Percentiles rank a stretch among this genome's conserved stretches.
phyloP scores from a whole-genome alignment of 495 filamentous ascomycete genomes.

The Achaetomiella virescens region DNA sequence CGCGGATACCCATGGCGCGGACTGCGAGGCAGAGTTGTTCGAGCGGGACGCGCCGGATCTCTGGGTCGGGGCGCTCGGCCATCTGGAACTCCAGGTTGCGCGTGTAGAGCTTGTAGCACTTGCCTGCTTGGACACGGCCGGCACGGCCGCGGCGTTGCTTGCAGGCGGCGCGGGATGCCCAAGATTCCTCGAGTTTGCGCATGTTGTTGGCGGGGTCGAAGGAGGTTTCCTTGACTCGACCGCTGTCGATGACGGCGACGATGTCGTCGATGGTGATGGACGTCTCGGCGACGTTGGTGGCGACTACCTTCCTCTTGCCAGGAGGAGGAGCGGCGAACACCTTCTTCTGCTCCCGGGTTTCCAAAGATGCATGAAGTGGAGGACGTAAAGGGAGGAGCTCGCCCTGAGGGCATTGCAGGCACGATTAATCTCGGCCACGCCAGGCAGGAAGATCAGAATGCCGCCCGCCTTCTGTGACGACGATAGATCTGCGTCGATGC shows the following conservation, averaged over 20 bases:
- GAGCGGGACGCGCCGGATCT: constrained; percentile 85
- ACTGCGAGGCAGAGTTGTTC: constrained; percentile 94
- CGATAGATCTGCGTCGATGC: constrained; percentile 68
- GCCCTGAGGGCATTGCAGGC: constrained; percentile 63
- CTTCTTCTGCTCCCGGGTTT: constrained; percentile 74
- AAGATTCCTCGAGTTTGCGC: constrained; percentile 88
- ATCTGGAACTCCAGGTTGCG: constrained; percentile 76
- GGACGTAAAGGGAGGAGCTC: constrained; percentile 65
- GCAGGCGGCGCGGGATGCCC: constrained; percentile 90
- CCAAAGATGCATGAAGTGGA: constrained; percentile 92
- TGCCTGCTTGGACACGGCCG: constrained; percentile 81
- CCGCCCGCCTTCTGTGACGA: constrained; percentile 61
- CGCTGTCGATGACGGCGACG: constrained; percentile 92
- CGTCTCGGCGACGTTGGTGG: constrained; percentile 96
- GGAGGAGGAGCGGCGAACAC: constrained; percentile 73
- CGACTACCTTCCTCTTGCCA: constrained; percentile 82
- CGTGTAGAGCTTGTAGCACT: constrained; percentile 95
- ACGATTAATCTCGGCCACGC: constrained; percentile 75
- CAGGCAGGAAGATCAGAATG: constrained; percentile 91
- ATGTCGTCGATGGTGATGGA: constrained; percentile 98
- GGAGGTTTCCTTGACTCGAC: constrained; percentile 91
- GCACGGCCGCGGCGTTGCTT: constrained; percentile 95
- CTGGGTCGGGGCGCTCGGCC: constrained; percentile 84
- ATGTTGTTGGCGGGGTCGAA: constrained; percentile 92
- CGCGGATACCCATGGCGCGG: constrained; percentile 83